phyloP scores from a whole-genome alignment of 176 grass and related monocot species.

The Cenchrus americanus region DNA sequence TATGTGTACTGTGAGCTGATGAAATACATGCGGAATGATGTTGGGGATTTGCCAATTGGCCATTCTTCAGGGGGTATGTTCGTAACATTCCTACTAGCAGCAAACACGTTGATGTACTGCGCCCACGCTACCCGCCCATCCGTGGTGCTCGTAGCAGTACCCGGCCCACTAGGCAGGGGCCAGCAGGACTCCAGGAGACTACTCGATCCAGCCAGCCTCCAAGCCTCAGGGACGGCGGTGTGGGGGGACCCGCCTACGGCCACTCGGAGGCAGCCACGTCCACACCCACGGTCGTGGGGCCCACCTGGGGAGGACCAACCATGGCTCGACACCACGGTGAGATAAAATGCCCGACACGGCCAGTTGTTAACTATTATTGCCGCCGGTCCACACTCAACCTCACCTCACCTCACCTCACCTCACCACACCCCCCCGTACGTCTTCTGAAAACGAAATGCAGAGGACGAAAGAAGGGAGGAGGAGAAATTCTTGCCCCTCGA shows the following conservation, averaged over 20 bases:
- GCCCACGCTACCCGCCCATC: slow-evolving; percentile 20
- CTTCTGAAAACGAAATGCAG: slow-evolving; percentile 18
- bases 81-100: neutral
- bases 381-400: neutral
- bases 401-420: neutral
- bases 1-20: neutral
- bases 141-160: slow-evolving; percentile 13
- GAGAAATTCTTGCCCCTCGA: neutral
- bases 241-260: neutral
- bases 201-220: slow-evolving; percentile 23
- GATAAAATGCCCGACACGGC: slow-evolving; percentile 34
- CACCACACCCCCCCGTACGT: no score
- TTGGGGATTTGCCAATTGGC: neutral
- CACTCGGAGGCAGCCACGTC: slow-evolving; percentile 28
- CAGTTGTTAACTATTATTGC: slow-evolving; percentile 38
- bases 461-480: neutral
- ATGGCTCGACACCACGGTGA: slow-evolving; percentile 31
- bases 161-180: neutral
- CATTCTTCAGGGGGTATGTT: neutral
- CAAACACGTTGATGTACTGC: slow-evolving; percentile 19
- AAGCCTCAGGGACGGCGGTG: slow-evolving; percentile 10
- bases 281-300: slow-evolving; percentile 2
- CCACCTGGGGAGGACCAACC: slow-evolving; percentile 28
- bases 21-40: no score
- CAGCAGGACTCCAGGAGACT: neutral